Evolutionary conservation across 441 rosid species (phyloP).

Genomic region (Arabidopsis lyrata): DNA sequence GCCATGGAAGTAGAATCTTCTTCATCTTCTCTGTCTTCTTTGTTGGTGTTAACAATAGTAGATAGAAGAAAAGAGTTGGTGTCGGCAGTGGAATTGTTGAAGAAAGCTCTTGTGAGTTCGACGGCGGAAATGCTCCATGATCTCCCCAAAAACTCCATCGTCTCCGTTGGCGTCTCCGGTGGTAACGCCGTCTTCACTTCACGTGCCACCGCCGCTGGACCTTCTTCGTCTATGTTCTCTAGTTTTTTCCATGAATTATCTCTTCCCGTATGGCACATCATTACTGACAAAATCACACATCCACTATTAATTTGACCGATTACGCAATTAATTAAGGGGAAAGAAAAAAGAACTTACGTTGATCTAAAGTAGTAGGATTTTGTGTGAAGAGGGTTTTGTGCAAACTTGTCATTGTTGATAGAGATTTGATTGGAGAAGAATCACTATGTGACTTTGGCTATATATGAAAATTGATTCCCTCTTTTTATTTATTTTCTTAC

Average conservation of each 20-base stretch:
- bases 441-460: slow-evolving; percentile 46
- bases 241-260: slow-evolving; percentile 57
- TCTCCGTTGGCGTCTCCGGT: slow-evolving; percentile 91
- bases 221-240: slow-evolving; percentile 83
- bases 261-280: slow-evolving; percentile 67
- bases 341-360: slow-evolving; percentile 23
- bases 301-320: background rate
- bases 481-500: slow-evolving; percentile 18
- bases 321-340: background rate
- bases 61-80: slow-evolving; percentile 40
- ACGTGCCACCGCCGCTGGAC: slow-evolving; percentile 44
- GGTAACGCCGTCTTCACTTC: slow-evolving; percentile 47
- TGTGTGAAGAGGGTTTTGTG: slow-evolving; percentile 46
- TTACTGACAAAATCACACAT: slow-evolving; percentile 17
- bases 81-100: slow-evolving; percentile 44
- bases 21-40: slow-evolving; percentile 38
- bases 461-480: slow-evolving; percentile 30
- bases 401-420: slow-evolving; percentile 46
- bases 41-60: slow-evolving; percentile 41
- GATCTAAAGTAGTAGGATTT: slow-evolving; percentile 38
- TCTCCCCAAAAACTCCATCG: slow-evolving; percentile 96
- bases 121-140: slow-evolving; percentile 91
- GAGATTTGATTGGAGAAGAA: slow-evolving; percentile 43
- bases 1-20: slow-evolving; percentile 51
- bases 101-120: slow-evolving; percentile 83